These are phyloP conservation scores for Astrocystis sublimbata DNA, from an alignment of 495 filamentous ascomycete genomes.

Conservation along the genomic window DNA sequence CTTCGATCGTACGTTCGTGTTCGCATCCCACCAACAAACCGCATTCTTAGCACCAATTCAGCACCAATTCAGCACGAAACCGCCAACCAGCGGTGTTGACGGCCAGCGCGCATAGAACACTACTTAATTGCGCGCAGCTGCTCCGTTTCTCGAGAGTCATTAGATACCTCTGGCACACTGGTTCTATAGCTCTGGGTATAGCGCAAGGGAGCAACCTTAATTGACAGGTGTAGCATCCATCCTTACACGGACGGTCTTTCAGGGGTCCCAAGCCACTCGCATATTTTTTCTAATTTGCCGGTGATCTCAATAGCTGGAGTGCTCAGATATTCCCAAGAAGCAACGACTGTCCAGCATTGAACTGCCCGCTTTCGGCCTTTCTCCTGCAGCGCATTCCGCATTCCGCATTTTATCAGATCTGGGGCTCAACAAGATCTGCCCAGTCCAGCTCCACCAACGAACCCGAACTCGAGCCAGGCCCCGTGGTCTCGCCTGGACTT, in stretches of 20 bases:
- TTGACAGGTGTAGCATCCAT: background rate
- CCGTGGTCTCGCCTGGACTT: background rate
- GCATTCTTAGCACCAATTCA: no score
- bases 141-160: background rate
- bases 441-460: background rate
- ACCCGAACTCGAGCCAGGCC: background rate
- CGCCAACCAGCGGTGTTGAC: background rate
- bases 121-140: background rate
- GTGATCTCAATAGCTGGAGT: no score
- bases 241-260: constrained; percentile 21
- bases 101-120: background rate
- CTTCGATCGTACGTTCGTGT: constrained; percentile 17
- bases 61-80: background rate
- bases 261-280: constrained; percentile 6
- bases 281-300: background rate
- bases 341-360: background rate
- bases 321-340: no score
- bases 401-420: constrained; percentile 5
- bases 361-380: background rate
- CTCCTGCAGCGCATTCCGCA: background rate
- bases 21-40: background rate
- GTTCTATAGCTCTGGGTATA: background rate
- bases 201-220: constrained; percentile 16
- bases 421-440: background rate
- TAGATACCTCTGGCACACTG: background rate